A percentile compares a stretch with the other conserved stretches of the same genome.
phyloP scores from a whole-genome alignment of 352 stramenopile species.

The Pythium folliculosum region DNA sequence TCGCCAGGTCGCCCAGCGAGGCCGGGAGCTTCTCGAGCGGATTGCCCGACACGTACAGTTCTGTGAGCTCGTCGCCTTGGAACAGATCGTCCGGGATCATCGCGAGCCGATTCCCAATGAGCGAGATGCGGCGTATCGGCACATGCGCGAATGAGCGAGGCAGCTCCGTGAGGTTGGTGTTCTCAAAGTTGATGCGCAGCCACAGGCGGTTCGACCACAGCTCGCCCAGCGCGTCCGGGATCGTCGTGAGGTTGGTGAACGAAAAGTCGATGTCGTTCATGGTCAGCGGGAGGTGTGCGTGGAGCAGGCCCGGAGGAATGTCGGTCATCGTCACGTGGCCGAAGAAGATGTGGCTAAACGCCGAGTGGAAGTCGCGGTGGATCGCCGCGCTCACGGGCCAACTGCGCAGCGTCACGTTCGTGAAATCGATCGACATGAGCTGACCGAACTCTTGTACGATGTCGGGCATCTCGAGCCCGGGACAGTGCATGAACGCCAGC shows the following conservation, averaged over 20 bases:
- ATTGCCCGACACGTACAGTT: constrained; percentile 17
- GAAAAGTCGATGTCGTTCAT: constrained; percentile 18
- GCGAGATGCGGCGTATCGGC: constrained; percentile 11
- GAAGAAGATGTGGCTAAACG: constrained; percentile 12
- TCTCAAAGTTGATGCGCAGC: constrained; percentile 14
- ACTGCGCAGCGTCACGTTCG: constrained; percentile 8
- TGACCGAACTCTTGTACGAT: constrained; percentile 1
- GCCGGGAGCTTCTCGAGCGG: constrained; percentile 10
- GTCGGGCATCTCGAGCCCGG: constrained; percentile 2
- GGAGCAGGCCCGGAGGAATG: constrained; percentile 18
- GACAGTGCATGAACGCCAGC: constrained; percentile 12
- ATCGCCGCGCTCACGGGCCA: constrained; percentile 8
- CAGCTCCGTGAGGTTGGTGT: constrained; percentile 8
- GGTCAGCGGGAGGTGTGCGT: neutral
- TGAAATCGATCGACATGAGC: constrained; percentile 9
- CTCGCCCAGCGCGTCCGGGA: constrained; percentile 18
- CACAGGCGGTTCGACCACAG: constrained; percentile 11
- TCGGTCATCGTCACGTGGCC: constrained; percentile 13
- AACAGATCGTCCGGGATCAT: constrained; percentile 8
- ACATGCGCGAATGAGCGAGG: neutral
- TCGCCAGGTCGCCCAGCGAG: neutral
- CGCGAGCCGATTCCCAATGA: constrained; percentile 3
- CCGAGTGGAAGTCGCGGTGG: constrained; percentile 2
- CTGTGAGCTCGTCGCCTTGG: neutral
- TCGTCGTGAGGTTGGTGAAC: constrained; percentile 20